Conservation (phyloP, 2,329 filamentous ascomycete genomes). For the Colletotrichum australisinense region DNA sequence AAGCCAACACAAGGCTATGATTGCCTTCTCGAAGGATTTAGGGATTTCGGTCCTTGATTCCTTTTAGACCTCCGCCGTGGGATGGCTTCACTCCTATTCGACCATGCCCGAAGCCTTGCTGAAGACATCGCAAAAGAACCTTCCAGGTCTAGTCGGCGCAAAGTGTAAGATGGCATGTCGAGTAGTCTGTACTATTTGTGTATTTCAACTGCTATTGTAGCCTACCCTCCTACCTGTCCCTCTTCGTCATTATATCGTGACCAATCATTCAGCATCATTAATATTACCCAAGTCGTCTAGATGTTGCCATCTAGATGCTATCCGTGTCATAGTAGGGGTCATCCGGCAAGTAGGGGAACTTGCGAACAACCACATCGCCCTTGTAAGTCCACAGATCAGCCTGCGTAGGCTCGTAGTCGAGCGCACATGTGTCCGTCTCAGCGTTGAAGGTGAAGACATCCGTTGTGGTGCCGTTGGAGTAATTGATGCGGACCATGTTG, state of each 20-base stretch:
- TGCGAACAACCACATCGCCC: conserved; percentile 28
- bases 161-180: background rate
- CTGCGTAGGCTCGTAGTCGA: conserved; percentile 42
- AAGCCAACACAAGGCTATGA: background rate
- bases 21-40: background rate
- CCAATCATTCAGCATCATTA: background rate
- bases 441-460: conserved; percentile 48
- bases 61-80: background rate
- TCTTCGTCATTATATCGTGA: background rate
- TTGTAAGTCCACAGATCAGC: conserved; percentile 45
- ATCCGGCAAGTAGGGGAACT: conserved; percentile 25
- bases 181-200: no score
- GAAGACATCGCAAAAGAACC: no score
- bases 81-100: background rate
- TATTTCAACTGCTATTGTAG: no score
- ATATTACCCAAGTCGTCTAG: background rate
- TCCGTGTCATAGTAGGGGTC: conserved; percentile 26
- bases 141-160: background rate
- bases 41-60: background rate
- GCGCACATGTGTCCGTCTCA: conserved; percentile 42
- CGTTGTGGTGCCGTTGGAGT: conserved; percentile 45
- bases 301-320: conserved; percentile 11
- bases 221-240: background rate
- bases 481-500: conserved; percentile 49
- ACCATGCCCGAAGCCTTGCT: background rate